Conservation (phyloP, 345 rosid species). For the Odontarrhena argentea region DNA sequence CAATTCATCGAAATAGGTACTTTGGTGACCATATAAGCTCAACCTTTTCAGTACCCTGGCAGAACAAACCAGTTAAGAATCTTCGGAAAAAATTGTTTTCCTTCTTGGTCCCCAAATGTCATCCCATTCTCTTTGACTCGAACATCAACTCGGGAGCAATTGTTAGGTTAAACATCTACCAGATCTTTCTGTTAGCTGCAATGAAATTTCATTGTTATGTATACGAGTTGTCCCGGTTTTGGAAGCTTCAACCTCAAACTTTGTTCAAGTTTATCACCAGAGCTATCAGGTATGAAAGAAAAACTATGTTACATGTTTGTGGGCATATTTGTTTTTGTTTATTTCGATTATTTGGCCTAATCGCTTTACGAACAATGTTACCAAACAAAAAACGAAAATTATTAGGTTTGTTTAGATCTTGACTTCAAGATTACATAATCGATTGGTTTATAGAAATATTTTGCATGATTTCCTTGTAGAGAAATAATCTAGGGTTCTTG, state of each 20-base stretch:
- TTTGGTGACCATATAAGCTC: slow-evolving; percentile 61
- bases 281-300: slow-evolving; percentile 56
- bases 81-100: slow-evolving; percentile 50
- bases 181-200: slow-evolving; percentile 72
- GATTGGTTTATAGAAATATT: too few species aligned
- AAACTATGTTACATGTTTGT: slow-evolving; percentile 2
- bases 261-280: slow-evolving; percentile 48
- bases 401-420: too few species aligned
- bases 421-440: too few species aligned
- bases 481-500: slow-evolving; percentile 3
- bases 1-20: slow-evolving; percentile 57
- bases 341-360: neutral
- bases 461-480: too few species aligned
- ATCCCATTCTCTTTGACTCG: slow-evolving; percentile 75
- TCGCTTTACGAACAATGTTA: neutral
- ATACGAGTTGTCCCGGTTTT: slow-evolving; percentile 53
- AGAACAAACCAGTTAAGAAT: slow-evolving; percentile 49
- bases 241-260: slow-evolving; percentile 47
- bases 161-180: slow-evolving; percentile 79
- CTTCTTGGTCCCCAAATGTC: slow-evolving; percentile 77
- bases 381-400: too few species aligned
- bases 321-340: neutral
- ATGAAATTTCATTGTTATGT: slow-evolving; percentile 82
- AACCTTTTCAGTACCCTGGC: slow-evolving; percentile 65
- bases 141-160: slow-evolving; percentile 70